Evolutionary conservation across 2,329 filamentous ascomycete genomes (phyloP).

Genomic region (Fusarium acutatum): DNA sequence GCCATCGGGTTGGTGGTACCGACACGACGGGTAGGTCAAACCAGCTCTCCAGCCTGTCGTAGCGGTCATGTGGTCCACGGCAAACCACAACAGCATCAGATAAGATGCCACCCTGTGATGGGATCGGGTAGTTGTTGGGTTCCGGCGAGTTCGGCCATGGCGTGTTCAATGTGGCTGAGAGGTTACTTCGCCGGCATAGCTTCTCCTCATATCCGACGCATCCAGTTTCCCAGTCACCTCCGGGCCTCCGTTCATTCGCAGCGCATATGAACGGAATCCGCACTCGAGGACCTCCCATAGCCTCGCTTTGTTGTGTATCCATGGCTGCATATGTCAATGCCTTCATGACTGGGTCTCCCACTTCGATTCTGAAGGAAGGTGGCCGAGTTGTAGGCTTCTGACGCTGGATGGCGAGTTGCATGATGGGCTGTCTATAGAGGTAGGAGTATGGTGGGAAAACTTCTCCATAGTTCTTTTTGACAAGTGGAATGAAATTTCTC

Average conservation of each 20-base stretch:
- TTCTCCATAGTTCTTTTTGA: conserved; percentile 64
- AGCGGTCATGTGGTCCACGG: conserved; percentile 73
- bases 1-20: conserved; percentile 75
- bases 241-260: conserved; percentile 78
- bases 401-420: conserved; percentile 54
- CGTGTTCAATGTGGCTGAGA: conserved; percentile 72
- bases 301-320: conserved; percentile 51
- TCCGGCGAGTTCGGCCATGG: conserved; percentile 61
- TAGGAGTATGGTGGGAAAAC: conserved; percentile 67
- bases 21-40: conserved; percentile 75
- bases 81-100: conserved; percentile 78
- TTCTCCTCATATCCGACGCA: conserved; percentile 66
- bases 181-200: conserved; percentile 77
- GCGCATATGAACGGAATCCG: conserved; percentile 74
- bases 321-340: conserved; percentile 64
- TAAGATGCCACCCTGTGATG: conserved; percentile 73
- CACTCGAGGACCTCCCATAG: conserved; percentile 44
- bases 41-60: conserved; percentile 65
- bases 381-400: conserved; percentile 48
- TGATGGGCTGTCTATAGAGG: conserved; percentile 61
- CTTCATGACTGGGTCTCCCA: conserved; percentile 67
- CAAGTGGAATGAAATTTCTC: conserved; percentile 71
- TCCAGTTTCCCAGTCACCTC: conserved; percentile 81
- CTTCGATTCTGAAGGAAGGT: conserved; percentile 60
- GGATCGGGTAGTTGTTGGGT: conserved; percentile 73